phyloP scores from a whole-genome alignment of 2,329 filamentous ascomycete species.

The Ascochyta clinopodiicola region DNA sequence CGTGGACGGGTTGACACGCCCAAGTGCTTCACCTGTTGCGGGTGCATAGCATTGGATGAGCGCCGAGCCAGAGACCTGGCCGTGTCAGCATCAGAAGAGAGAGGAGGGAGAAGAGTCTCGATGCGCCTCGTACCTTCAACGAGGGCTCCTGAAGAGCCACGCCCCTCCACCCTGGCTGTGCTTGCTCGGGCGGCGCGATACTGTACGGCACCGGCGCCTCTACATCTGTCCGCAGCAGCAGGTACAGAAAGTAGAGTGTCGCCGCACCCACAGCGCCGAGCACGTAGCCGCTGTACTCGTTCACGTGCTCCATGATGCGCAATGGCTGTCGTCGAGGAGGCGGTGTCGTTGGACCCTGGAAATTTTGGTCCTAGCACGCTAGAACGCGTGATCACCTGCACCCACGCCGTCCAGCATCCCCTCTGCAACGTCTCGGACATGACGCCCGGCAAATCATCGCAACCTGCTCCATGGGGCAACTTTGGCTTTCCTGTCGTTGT shows the following conservation, averaged over 20 bases:
- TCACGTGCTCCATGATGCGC: constrained; percentile 35
- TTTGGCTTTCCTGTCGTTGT: background rate
- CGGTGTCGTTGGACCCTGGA: constrained; percentile 16
- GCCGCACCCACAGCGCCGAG: constrained; percentile 28
- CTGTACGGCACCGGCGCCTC: constrained; percentile 63
- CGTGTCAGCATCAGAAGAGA: constrained; percentile 9
- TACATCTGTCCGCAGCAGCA: constrained; percentile 35
- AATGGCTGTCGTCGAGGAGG: constrained; percentile 8
- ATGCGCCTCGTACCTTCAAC: constrained; percentile 59
- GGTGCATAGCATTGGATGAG: constrained; percentile 87
- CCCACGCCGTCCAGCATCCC: background rate
- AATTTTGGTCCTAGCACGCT: constrained; percentile 7
- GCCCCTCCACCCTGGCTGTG: constrained; percentile 60
- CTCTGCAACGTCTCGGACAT: background rate
- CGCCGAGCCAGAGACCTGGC: constrained; percentile 65
- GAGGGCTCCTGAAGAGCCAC: constrained; percentile 65
- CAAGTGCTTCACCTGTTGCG: constrained; percentile 84
- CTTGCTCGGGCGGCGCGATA: constrained; percentile 68
- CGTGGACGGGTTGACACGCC: constrained; percentile 77
- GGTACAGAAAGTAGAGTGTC: constrained; percentile 32
- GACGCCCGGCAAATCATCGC: background rate
- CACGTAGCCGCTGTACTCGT: constrained; percentile 33
- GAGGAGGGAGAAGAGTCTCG: no score
- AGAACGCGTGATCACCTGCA: constrained; percentile 28
- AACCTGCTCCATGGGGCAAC: constrained; percentile 10